Evolutionary conservation across 495 filamentous ascomycete species (phyloP).

Genomic region (Lepidopterella palustris): DNA sequence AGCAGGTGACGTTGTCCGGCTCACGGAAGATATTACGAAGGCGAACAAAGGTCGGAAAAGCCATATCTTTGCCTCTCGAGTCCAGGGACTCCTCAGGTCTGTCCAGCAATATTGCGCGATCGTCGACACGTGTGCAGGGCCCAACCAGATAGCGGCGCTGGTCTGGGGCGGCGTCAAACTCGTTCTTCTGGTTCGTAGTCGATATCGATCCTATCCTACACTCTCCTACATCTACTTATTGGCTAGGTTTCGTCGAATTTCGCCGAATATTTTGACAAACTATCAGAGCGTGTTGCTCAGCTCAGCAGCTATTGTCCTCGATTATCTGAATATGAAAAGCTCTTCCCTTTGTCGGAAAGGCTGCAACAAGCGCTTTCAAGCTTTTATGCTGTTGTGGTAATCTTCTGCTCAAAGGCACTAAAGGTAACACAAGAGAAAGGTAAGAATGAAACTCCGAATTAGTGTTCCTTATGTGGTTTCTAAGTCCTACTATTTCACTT

Average conservation of each 20-base stretch:
- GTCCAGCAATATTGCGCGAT: conserved; percentile 19
- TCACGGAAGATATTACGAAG: conserved; percentile 8
- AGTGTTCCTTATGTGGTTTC: conserved; percentile 6
- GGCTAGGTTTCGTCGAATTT: conserved; percentile 18
- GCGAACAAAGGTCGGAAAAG: conserved; percentile 16
- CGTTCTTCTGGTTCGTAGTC: conserved; percentile 17
- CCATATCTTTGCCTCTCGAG: conserved; percentile 17
- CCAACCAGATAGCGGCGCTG: conserved; percentile 18
- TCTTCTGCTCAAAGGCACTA: conserved; percentile 19
- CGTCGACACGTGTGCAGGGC: conserved; percentile 15
- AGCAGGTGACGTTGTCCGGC: conserved; percentile 17
- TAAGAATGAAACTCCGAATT: conserved; percentile 8
- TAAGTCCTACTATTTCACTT: conserved; percentile 1
- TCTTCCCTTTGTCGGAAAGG: conserved; percentile 17
- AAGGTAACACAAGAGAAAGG: conserved; percentile 16
- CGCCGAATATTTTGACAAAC: conserved; percentile 18
- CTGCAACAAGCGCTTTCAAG: conserved; percentile 15
- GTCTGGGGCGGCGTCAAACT: conserved; percentile 23
- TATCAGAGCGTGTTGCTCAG: conserved; percentile 20
- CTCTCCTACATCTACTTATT: conserved; percentile 8
- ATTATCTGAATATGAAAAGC: conserved; percentile 19
- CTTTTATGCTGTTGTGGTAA: conserved; percentile 17
- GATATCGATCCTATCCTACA: background rate
- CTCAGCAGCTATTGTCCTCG: conserved; percentile 20
- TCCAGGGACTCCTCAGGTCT: conserved; percentile 17